Base-by-base conservation (phyloP, 768 basidiomycete genomes). In the Phlebiopsis gigantea region DNA sequence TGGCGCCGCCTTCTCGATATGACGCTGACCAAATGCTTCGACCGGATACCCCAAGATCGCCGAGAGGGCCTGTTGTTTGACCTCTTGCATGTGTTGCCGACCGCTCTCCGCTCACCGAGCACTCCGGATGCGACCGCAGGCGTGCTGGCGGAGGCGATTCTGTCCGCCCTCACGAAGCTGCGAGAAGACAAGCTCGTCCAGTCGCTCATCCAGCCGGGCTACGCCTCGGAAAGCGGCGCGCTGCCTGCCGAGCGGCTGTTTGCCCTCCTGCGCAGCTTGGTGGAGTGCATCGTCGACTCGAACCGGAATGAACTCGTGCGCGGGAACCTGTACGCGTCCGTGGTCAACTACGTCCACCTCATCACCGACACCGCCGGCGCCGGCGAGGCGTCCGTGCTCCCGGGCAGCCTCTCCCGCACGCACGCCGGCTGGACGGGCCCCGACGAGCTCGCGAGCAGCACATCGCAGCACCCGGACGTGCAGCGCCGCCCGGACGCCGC, bases 21-120 rank as follows among this genome's bases (percentile, higher is more conserved):
- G 67, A 82, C 87, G 1, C 78, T 98, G 17, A 85, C 84, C 28
- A 93, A 93, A 65, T 91, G 92, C 56, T 96, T 96, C 72, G 79
- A 84, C 57, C 84, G 87, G 30, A 76, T 97, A 12, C 87, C 90
- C 0, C 82, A 86, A 59, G 89, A 93, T 57, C 84, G 82, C 24
- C 81, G 92, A 24, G 94, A 98, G 70, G 86, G 84, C 59, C 87
- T 96, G 76, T 76, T 97, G 5, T 92, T 96, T 63, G 96, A 97
- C 66, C 75, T 98, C 19, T 78, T 98, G 19, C 87, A 90, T 63
- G 85, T 90, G 21, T 77, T 97, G 21, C 88, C 93, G 1, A 70
- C 77, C 2, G 81, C 82, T 21, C 79, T 95, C 44, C 80, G 79
- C 28, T 85, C 84, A 0, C 71, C 76, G 10, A 85, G 84, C 55